Evolutionary conservation across 148 eudicot species (phyloP), one percentile per base, ranked within the genome.

Genomic region (Tetragonia tetragonoides): DNA sequence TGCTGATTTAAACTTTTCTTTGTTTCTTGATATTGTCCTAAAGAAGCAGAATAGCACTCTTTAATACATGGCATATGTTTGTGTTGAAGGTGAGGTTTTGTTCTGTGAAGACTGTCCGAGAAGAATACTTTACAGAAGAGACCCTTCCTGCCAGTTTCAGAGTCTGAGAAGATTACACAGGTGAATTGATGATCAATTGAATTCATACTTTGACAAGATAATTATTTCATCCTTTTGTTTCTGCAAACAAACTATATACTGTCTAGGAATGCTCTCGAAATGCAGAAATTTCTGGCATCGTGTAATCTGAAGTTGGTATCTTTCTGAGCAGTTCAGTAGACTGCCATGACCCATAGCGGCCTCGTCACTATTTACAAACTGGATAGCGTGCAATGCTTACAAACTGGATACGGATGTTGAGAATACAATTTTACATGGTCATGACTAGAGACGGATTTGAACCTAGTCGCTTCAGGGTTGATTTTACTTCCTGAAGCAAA

Each of bases 41-140:
- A n/a, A n/a, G 59, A 74, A 42, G 63, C 51, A 57, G 18, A 60
- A 15, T 3, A 51, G n/a, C 51, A 75, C 46, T 21, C 57, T 11
- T 20, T 77, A n/a, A 77, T 54, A 7, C 39, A 38, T 57, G 21
- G 2, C 68, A n/a, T 17, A 6, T 61, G 24, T 71, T 64, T 46
- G 41, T 76, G 20, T 75, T 83, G 75, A 80, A 95, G 98, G 98
- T 85, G 77, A 88, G 90, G 79, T 95, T 92, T 82, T 95, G 97
- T 86, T 87, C 96, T 1, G 87, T 80, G 78, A 83, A 89, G 78
- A 84, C 84, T 6, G 89, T 89, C 72, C 85, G 84, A 75, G 86
- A 87, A 56, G 97, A 92, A 80, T 92, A 90, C 76, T 95, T 95
- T 78, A 91, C 89, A 4, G 82, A 86, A 63, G 87, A 90, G 46